Evolutionary conservation across 2,329 filamentous ascomycete genomes (phyloP), one percentile per base, ranked within the genome.

Genomic region (Aspergillus japonicus): DNA sequence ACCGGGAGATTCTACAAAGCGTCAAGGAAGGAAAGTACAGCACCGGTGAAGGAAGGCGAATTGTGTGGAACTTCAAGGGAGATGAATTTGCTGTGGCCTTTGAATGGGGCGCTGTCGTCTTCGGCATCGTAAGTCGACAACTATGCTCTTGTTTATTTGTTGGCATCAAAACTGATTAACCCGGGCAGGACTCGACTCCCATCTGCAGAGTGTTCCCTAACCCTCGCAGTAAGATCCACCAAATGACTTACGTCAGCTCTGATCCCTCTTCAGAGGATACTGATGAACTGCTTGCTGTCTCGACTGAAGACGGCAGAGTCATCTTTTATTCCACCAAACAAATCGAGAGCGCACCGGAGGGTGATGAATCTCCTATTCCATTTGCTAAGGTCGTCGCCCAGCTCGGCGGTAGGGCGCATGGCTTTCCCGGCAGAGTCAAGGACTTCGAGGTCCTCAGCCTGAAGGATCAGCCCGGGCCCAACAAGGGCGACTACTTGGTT

Each of bases 31-130:
- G 87, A 48, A 87, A 86, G 73, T 88, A 89, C 73, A 86, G 87
- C 49, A 88, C 87, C 49, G 93, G 94, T 12, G 95, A 98, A 73
- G 94, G 92, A 4, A 82, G 90, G 56, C 86, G 84, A 66, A 91
- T 98, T 19, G 83, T 87, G 1, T 99, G 95, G 94, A 88, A 91
- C 60, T 79, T 82, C 7, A 83, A 83, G 7, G 87, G 87, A 47
- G 90, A 95, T 61, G 91, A 96, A 71, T 99, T 95, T 69, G 90
- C 90, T 0, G 90, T 99, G 3, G 89, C 84, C 0, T 98, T 98
- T 71, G 94, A 98, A 73, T 84, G 91, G 65, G 92, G 95, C 50
- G 84, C 89, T 6, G 83, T 95, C 31, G 85, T 96, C 0, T 98
- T 95, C 72, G 92, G 91, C 62, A 90, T 95, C 81, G 81, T 82